phyloP scores from a whole-genome alignment of 306 rosid genomes.

The Rosa multiflora region DNA sequence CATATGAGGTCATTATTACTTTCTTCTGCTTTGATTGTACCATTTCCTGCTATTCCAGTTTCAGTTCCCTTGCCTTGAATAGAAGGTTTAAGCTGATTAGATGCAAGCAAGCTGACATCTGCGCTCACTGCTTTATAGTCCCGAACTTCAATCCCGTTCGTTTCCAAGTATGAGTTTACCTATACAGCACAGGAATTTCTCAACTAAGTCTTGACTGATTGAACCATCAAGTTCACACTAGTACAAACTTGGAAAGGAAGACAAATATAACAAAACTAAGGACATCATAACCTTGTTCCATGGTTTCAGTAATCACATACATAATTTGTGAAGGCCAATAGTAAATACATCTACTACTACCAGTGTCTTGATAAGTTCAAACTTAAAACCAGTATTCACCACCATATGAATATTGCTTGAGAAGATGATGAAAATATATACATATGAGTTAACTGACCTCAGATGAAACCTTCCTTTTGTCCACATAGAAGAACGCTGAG shows the following conservation, averaged over 20 bases:
- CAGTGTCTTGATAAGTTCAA: neutral
- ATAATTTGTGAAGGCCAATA: neutral
- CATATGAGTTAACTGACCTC: conserved; percentile 64
- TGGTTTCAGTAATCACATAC: neutral
- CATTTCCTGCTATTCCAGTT: conserved; percentile 37
- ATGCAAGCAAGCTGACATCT: conserved; percentile 68
- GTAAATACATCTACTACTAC: neutral
- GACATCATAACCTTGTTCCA: neutral
- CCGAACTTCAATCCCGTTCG: conserved; percentile 74
- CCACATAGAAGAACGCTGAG: conserved; percentile 77
- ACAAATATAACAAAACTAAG: neutral
- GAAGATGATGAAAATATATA: conserved; percentile 23
- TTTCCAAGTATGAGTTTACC: conserved; percentile 64
- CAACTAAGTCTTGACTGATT: neutral
- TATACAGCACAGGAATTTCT: conserved; percentile 33
- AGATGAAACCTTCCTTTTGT: conserved; percentile 68
- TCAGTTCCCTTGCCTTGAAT: conserved; percentile 34
- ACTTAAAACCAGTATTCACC: conserved; percentile 1
- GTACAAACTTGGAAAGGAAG: neutral
- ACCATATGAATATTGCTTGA: neutral
- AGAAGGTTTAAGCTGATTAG: conserved; percentile 47
- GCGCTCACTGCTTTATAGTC: conserved; percentile 67
- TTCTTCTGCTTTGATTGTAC: conserved; percentile 45
- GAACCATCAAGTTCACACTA: neutral
- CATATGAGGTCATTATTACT: conserved; percentile 50